Evolutionary conservation across 169 alveolate species (phyloP).

Genomic region (Eimeria tenella): DNA sequence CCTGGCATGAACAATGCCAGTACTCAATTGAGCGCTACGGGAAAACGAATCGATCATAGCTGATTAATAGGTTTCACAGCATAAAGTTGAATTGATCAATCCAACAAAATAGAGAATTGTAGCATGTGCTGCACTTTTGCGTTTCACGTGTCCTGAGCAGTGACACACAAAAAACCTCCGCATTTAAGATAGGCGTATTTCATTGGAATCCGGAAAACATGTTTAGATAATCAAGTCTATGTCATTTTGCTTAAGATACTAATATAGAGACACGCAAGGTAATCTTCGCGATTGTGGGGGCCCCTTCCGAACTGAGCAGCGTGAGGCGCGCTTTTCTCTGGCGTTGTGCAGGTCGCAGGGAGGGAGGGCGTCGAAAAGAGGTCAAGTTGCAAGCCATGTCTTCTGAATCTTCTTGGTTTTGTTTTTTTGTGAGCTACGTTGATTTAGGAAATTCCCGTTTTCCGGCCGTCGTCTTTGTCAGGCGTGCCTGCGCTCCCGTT

Average conservation of each 20-base stretch:
- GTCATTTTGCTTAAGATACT: neutral
- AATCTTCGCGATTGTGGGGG: conserved; percentile 15
- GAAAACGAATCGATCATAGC: neutral
- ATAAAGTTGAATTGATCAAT: neutral
- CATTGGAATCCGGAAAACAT: neutral
- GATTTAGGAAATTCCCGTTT: neutral
- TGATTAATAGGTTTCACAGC: neutral
- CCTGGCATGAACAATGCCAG: too few species aligned
- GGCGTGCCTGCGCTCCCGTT: conserved; percentile 12
- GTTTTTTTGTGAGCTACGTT: neutral
- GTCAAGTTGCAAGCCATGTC: neutral
- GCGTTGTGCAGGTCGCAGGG: conserved; percentile 57
- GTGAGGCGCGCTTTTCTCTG: conserved; percentile 63
- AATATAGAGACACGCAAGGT: neutral
- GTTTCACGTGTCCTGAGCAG: neutral
- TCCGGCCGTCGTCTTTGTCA: neutral
- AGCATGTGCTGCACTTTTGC: neutral
- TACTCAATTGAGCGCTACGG: too few species aligned
- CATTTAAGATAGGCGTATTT: neutral
- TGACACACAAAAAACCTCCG: neutral
- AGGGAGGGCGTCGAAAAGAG: conserved; percentile 1
- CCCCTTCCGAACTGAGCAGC: conserved; percentile 45
- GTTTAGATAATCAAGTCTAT: neutral
- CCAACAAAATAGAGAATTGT: neutral
- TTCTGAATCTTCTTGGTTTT: neutral